Conservation (phyloP, 257 asterid genomes). For the Gentiana dahurica region DNA sequence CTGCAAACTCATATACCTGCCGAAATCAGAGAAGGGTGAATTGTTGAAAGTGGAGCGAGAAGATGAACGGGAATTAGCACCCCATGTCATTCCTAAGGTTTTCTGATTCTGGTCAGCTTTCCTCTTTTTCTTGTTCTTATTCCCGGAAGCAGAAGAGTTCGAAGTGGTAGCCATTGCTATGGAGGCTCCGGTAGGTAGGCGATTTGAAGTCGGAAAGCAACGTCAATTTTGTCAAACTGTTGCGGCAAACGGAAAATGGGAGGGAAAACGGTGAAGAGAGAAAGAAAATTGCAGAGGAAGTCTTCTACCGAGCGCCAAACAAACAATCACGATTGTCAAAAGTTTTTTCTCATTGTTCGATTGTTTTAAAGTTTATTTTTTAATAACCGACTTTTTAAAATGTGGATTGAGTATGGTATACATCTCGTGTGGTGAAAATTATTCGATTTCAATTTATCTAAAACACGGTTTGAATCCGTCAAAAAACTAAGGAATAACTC, state of each 20-base stretch:
- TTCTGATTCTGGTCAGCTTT: conserved; percentile 53
- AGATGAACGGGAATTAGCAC: conserved; percentile 61
- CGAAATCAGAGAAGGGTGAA: conserved; percentile 79
- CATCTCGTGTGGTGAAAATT: no score
- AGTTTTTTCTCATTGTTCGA: no score
- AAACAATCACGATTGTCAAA: no score
- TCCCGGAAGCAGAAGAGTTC: conserved; percentile 36
- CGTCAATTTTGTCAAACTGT: no score
- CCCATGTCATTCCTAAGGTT: conserved; percentile 91
- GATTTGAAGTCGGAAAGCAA: conserved; percentile 31
- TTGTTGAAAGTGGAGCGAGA: conserved; percentile 46
- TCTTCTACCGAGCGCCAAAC: conserved; percentile 10
- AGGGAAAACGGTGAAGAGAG: conserved; percentile 23
- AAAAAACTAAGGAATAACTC: no score
- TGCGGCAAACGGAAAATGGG: background rate
- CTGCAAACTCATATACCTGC: conserved; percentile 35
- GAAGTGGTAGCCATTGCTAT: conserved; percentile 32
- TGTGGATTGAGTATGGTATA: no score
- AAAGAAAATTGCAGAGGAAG: conserved; percentile 5
- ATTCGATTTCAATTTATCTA: no score
- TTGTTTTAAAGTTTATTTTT: background rate
- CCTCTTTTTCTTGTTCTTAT: conserved; percentile 43
- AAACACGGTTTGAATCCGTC: no score
- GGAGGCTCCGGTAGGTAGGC: conserved; percentile 30
- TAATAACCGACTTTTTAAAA: background rate